Evolutionary conservation across 75 land plant genomes (phyloP), one percentile per base, ranked within the genome.

Genomic region (Sequoia sempervirens): DNA sequence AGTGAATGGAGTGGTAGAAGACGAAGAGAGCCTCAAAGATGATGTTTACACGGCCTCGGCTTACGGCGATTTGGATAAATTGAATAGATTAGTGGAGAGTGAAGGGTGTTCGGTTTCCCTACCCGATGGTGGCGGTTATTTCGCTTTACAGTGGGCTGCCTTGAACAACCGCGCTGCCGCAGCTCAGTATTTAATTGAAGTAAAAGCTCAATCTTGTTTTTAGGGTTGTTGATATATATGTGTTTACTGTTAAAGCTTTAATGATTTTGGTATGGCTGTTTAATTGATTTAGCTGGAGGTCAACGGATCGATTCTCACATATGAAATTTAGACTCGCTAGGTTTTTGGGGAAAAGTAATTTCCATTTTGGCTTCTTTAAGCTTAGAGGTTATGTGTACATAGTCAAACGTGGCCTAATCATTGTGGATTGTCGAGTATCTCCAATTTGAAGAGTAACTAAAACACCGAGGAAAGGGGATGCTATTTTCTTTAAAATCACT

Each of bases 21-120:
- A 72, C 28, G 94, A 90, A 47, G 93, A 90, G 79, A 58, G 69
- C 26, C 40, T 85, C 52, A 74, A 80, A 79, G 88, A 95, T 80
- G 98, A 97, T 81, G 91, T 97, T 30, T 97, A 90, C 85, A 94
- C 96, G 72, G 98, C 93, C n/a, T 93, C 98, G 84, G 98, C 99
- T 41, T 94, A 96, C 56, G 98, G 99, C 9, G 99, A 97, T 88
- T 81, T 97, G 86, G 98, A 97, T 82, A 97, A 96, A 91, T 88
- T 97, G 64, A 91, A 88, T 84, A 87, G 92, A 73, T 82, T 97
- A 83, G 99, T 97, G 70, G 96, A 93, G 87, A 58, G 70, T 18
- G 94, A 94, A 82, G 96, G 96, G 2, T 92, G 95, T 84, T 93
- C 99, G 36, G 98, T 96, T 6, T 86, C 95, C 17, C 89, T 89